Conservation (phyloP, 2,329 filamentous ascomycete genomes). For the Zymoseptoria brevis region DNA sequence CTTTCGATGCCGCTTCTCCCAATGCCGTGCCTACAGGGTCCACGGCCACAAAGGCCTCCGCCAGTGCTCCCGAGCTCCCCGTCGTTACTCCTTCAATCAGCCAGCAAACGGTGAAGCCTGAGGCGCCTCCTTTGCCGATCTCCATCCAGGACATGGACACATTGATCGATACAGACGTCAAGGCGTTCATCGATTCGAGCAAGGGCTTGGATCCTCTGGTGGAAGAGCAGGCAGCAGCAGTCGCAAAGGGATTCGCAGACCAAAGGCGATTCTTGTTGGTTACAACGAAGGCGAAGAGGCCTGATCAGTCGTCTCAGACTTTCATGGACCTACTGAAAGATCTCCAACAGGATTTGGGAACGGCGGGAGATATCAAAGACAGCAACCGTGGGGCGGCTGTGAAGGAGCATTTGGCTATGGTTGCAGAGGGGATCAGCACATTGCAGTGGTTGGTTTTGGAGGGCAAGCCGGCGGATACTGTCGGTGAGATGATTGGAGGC, state of each 20-base stretch:
- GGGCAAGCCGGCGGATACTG: slow-evolving; percentile 72
- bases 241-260: slow-evolving; percentile 64
- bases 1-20: slow-evolving; percentile 42
- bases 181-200: slow-evolving; percentile 70
- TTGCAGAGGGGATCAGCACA: slow-evolving; percentile 82
- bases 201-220: slow-evolving; percentile 60
- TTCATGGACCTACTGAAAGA: slow-evolving; percentile 77
- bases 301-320: slow-evolving; percentile 60
- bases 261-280: slow-evolving; percentile 84
- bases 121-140: slow-evolving; percentile 53
- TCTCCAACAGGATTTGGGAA: slow-evolving; percentile 72
- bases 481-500: slow-evolving; percentile 72
- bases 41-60: slow-evolving; percentile 20
- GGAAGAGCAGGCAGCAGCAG: slow-evolving; percentile 60
- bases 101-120: slow-evolving; percentile 25
- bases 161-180: slow-evolving; percentile 65
- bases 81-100: slow-evolving; percentile 16
- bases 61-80: slow-evolving; percentile 27
- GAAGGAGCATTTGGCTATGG: slow-evolving; percentile 76
- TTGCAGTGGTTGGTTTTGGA: slow-evolving; percentile 87
- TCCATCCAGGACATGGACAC: slow-evolving; percentile 82
- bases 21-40: slow-evolving; percentile 6
- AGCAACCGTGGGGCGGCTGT: slow-evolving; percentile 65
- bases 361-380: slow-evolving; percentile 73
- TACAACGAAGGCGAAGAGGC: slow-evolving; percentile 86